Evolutionary conservation across 192 early-diverging fungal species (phyloP), one percentile per base, ranked within the genome.

Genomic region (Thamnidium elegans): DNA sequence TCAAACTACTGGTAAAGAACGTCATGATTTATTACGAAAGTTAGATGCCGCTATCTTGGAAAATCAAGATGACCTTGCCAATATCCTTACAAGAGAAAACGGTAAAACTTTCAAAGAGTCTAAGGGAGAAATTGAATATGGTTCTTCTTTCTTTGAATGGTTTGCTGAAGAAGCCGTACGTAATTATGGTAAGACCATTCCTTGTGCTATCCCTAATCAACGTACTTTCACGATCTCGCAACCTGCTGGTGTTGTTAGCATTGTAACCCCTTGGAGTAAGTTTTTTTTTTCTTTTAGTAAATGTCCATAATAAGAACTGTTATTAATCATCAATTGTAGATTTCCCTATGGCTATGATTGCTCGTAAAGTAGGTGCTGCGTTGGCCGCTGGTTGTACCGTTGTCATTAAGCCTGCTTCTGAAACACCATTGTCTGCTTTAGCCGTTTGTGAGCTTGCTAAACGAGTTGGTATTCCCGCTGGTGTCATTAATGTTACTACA

Each of bases 331-430:
- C 75, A 10, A 77, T 66, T 19, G 68, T 70, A 84, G 86, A 95
- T 68, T 93, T 92, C 66, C 95, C 95, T 1, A 84, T 73, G 62
- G 93, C 93, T 7, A 94, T 95, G 90, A 78, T 91, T 19, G 87
- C 89, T 0, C 75, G 89, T 47, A 92, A 93, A 65, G 63, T 84
- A 8, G 86, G 84, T 14, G 89, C 91, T 3, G 90, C 91, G 0
- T 46, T 93, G 48, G 89, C 89, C 4, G 91, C 89, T 31, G 91
- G 91, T 36, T 91, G 89, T 72, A 83, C 86, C 0, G 76, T 83
- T 9, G 86, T 92, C 7, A 71, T 88, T n/a, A 92, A 92, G 58
- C 89, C 91, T 34, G 80, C 72, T 1, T 54, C 84, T 7, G 82
- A 82, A 56, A 84, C 81, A 6, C 84, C 83, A 15, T 69, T 75